Evolutionary conservation across 1,284 basidiomycete species (phyloP).

Genomic region (Trichosporon inkin): DNA sequence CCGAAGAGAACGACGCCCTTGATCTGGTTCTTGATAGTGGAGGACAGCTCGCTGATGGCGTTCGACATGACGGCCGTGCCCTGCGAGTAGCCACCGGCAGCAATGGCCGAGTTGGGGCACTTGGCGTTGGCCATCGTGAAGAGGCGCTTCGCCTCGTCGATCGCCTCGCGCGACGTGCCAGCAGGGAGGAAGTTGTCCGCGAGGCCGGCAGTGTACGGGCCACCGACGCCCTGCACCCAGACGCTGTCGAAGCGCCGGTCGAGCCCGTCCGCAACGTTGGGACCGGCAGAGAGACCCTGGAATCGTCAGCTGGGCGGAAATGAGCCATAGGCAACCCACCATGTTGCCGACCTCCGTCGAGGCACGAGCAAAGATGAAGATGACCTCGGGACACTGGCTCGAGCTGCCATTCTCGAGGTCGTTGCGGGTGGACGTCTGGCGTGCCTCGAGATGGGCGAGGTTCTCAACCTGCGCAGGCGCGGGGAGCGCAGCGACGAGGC

Average conservation of each 20-base stretch:
- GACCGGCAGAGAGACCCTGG: not conserved
- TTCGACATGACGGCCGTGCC: not conserved
- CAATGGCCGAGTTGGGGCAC: not conserved
- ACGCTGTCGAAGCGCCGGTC: not conserved
- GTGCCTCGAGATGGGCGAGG: not conserved
- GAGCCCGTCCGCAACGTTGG: not conserved
- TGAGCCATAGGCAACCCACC: not conserved
- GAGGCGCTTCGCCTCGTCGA: not conserved
- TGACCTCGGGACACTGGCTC: not conserved
- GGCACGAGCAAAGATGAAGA: conserved; percentile 4
- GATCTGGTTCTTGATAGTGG: not conserved
- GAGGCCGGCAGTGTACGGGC: not conserved
- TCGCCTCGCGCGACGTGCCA: not conserved
- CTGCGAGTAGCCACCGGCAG: not conserved
- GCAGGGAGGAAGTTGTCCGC: not conserved
- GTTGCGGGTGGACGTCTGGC: not conserved
- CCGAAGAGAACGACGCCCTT: conserved; percentile 2
- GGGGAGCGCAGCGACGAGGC: not conserved
- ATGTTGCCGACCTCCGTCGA: conserved; percentile 2
- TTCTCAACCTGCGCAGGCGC: not conserved
- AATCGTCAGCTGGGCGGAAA: not conserved
- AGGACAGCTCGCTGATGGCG: not conserved
- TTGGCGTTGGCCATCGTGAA: not conserved
- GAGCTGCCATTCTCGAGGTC: conserved; percentile 5
- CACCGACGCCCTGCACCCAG: not conserved